A percentile compares a stretch with the other conserved stretches of the same genome.
These are phyloP conservation scores for Omphalotus olearius DNA, from an alignment of 1,284 basidiomycete genomes.

Conservation along the genomic window DNA sequence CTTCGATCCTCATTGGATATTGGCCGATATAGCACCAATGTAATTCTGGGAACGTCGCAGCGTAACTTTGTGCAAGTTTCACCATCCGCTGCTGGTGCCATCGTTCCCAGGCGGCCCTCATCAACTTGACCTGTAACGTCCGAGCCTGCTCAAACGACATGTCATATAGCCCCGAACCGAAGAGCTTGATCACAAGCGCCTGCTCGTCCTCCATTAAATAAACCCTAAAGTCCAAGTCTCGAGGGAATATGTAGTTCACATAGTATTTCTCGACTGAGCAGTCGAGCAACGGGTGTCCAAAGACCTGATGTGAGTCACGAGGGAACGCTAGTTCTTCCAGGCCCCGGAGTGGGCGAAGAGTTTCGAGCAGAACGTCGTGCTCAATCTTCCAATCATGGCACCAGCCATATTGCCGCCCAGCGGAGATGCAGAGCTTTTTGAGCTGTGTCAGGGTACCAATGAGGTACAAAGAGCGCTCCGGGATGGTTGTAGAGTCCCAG, in stretches of 20 bases:
- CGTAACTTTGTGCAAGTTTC: conserved; percentile 18
- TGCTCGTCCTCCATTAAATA: conserved; percentile 21
- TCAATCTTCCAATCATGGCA: conserved; percentile 26
- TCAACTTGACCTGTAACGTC: conserved; percentile 15
- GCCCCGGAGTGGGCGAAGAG: conserved; percentile 18
- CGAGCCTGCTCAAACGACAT: conserved; percentile 13
- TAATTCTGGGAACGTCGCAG: conserved; percentile 17
- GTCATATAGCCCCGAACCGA: neutral
- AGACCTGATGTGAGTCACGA: conserved; percentile 24
- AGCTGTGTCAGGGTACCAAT: conserved; percentile 21
- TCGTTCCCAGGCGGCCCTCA: conserved; percentile 25
- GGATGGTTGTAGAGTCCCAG: conserved; percentile 17
- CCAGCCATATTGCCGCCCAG: conserved; percentile 22
- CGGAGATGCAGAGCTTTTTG: conserved; percentile 25
- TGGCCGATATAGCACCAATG: conserved; percentile 25
- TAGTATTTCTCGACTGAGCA: conserved; percentile 23
- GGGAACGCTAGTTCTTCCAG: conserved; percentile 25
- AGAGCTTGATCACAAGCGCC: conserved; percentile 10
- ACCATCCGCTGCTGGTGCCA: conserved; percentile 26
- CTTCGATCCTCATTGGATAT: conserved; percentile 14
- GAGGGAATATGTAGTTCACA: conserved; percentile 21
- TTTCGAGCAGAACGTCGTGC: conserved; percentile 17
- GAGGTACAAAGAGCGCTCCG: conserved; percentile 16
- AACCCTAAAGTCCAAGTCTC: conserved; percentile 15
- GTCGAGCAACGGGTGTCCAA: conserved; percentile 21